Evolutionary conservation across 352 stramenopile species (phyloP), one percentile per base, ranked within the genome.

Genomic region (Hyaloperonospora brassicae): DNA sequence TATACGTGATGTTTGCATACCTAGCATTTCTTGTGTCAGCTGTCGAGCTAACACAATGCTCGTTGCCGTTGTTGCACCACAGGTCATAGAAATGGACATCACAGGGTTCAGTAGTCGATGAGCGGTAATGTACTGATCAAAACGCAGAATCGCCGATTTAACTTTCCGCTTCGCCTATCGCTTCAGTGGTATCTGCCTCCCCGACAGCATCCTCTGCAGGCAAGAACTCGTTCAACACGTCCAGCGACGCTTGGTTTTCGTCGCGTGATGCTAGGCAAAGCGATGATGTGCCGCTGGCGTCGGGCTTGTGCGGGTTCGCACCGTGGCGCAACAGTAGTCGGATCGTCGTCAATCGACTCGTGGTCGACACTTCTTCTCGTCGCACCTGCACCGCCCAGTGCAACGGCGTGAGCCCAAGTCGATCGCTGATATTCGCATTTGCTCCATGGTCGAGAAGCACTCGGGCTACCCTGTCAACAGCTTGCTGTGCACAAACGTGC

Each of bases 321-420:
- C 77, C 77, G 35, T 78, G 71, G 12, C 72, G 68, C 25, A 91
- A 51, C 23, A 93, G 48, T 54, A 88, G 57, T 7, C 77, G 71
- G 47, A 91, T 85, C 12, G 84, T 85, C 22, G 79, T 75, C n/a
- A 93, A 63, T 0, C 79, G 76, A 56, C 76, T 89, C 25, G 65
- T 46, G 2, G 70, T 35, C 13, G 75, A 89, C 12, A 76, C 52
- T 66, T 91, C 83, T 61, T 93, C 80, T 45, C 83, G 74, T 42
- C 80, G 76, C 59, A 91, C 71, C 51, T 91, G 80, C 4, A 93
- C 83, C 9, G 83, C 79, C 80, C 83, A 93, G 52, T 93, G 79
- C 35, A 91, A 50, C 8, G 83, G 80, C 10, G 80, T 86, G 41
- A 91, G 89, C 2, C 80, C 80, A 34, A 91, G 57, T 3, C 72